Conservation (phyloP, 306 rosid species). For the Parietaria judaica region DNA sequence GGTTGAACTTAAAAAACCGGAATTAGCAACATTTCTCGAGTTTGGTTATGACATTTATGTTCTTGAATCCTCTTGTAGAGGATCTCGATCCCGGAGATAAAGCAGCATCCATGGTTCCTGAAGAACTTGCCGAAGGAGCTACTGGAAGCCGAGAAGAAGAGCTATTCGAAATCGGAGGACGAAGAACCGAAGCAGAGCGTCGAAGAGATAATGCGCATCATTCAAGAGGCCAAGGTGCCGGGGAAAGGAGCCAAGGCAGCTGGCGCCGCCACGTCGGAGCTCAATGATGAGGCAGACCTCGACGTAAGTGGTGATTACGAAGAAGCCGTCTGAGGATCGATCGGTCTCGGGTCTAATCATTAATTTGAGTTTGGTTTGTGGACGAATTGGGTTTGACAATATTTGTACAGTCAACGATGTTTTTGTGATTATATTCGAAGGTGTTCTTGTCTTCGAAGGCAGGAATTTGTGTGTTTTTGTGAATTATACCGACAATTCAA, state of each 20-base stretch:
- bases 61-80: slow-evolving; percentile 36
- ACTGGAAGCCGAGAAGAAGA: slow-evolving; percentile 45
- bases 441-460: too few species aligned
- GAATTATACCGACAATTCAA: too few species aligned
- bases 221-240: slow-evolving; percentile 52
- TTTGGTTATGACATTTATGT: too few species aligned
- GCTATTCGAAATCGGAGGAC: slow-evolving; percentile 16
- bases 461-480: too few species aligned
- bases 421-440: background rate
- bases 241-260: slow-evolving; percentile 41
- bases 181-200: slow-evolving; percentile 49
- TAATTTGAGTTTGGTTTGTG: slow-evolving; percentile 1
- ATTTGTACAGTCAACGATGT: slow-evolving; percentile 17
- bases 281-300: slow-evolving; percentile 44
- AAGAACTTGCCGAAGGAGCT: slow-evolving; percentile 59
- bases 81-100: slow-evolving; percentile 65
- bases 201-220: slow-evolving; percentile 54
- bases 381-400: slow-evolving; percentile 11
- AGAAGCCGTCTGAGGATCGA: slow-evolving; percentile 16
- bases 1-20: too few species aligned
- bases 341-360: background rate
- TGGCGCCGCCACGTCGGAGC: slow-evolving; percentile 30
- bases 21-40: too few species aligned
- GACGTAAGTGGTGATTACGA: slow-evolving; percentile 36
- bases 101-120: slow-evolving; percentile 76